phyloP scores from a whole-genome alignment of 2,329 filamentous ascomycete species.

The Diaporthe sp. region DNA sequence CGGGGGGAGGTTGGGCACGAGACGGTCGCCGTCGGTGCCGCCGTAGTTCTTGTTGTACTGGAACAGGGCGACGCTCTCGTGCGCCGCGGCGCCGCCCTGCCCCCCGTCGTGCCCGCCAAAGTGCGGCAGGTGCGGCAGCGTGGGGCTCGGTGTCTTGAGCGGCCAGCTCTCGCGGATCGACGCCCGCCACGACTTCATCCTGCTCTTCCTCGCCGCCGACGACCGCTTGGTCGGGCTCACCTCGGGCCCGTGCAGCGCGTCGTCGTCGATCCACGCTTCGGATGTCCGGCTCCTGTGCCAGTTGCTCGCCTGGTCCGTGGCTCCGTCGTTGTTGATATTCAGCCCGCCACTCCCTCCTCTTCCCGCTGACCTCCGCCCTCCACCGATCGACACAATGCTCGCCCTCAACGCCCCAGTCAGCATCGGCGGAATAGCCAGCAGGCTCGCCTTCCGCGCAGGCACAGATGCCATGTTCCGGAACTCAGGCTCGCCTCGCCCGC shows the following conservation, averaged over 20 bases:
- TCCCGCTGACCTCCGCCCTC: slow-evolving; percentile 3
- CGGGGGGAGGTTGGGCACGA: slow-evolving; percentile 6
- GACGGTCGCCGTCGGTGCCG: not conserved
- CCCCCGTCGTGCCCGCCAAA: slow-evolving; percentile 19
- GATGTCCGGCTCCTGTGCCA: slow-evolving; percentile 48
- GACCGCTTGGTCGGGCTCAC: slow-evolving; percentile 51
- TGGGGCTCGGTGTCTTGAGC: slow-evolving; percentile 49
- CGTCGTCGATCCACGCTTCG: slow-evolving; percentile 64
- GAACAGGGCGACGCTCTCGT: slow-evolving; percentile 34
- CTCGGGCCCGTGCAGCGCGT: slow-evolving; percentile 63
- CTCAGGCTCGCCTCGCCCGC: slow-evolving; percentile 35
- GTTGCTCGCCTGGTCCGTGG: not conserved
- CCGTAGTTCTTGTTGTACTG: slow-evolving; percentile 40
- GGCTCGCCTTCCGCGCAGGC: slow-evolving; percentile 30
- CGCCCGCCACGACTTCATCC: slow-evolving; percentile 35
- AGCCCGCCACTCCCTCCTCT: not conserved
- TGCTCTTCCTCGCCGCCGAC: not conserved
- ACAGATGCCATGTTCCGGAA: slow-evolving; percentile 39
- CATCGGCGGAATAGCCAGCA: slow-evolving; percentile 47
- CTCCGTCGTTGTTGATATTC: slow-evolving; percentile 3
- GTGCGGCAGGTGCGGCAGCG: slow-evolving; percentile 51
- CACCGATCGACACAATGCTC: slow-evolving; percentile 31
- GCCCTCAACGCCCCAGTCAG: slow-evolving; percentile 19
- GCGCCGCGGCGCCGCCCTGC: not conserved
- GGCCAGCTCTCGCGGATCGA: slow-evolving; percentile 48